Conservation (phyloP, 805 yeast species). For the Yarrowia hollandica region DNA sequence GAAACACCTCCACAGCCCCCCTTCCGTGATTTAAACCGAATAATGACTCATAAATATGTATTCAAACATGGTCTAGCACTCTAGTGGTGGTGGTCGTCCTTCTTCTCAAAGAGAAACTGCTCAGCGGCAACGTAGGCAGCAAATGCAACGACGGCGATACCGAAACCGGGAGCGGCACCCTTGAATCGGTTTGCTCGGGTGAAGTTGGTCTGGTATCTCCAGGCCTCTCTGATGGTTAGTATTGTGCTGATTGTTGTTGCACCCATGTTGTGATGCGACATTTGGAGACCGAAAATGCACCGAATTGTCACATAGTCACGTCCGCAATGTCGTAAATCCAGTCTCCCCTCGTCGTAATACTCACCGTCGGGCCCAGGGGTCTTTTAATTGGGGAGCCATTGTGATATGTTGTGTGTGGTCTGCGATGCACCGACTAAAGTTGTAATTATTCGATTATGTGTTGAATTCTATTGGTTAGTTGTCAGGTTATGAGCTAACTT, state of each 20-base stretch:
- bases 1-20: too few relatives aligned
- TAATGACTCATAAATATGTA: slow-evolving; percentile 26
- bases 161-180: slow-evolving; percentile 77
- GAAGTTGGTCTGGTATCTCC: slow-evolving; percentile 87
- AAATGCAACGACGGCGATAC: slow-evolving; percentile 76
- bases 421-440: slow-evolving; percentile 23
- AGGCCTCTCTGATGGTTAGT: slow-evolving; percentile 64
- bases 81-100: slow-evolving; percentile 27
- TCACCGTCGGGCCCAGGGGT: slow-evolving; percentile 55
- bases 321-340: background rate
- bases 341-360: slow-evolving; percentile 31
- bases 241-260: slow-evolving; percentile 4
- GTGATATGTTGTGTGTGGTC: slow-evolving; percentile 11
- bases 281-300: too few relatives aligned
- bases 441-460: slow-evolving; percentile 8
- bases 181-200: slow-evolving; percentile 66
- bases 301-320: too few relatives aligned
- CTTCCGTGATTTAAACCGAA: too few relatives aligned
- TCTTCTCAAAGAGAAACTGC: slow-evolving; percentile 16
- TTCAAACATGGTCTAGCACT: background rate
- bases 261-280: background rate
- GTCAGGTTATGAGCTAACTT: slow-evolving; percentile 17
- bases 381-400: slow-evolving; percentile 40
- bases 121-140: slow-evolving; percentile 37
- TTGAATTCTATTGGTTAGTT: slow-evolving; percentile 23